Base-by-base conservation (phyloP, 495 filamentous ascomycete genomes). In the Neurospora cerealis region DNA sequence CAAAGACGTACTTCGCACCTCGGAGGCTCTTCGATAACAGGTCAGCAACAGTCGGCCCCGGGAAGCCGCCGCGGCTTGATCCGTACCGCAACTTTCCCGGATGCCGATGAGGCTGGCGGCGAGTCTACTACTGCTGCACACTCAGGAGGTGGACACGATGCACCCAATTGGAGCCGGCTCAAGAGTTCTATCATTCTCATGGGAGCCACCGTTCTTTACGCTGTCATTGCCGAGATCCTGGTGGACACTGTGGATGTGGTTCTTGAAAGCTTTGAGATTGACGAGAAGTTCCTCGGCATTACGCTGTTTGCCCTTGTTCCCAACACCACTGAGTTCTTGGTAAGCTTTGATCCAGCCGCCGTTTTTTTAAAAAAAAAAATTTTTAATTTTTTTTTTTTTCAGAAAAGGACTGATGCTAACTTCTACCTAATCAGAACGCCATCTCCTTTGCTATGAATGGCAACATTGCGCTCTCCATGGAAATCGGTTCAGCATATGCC, bases 361-460 rank as follows among this genome's bases (percentile, higher is more conserved):
- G n/a, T n/a, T 54, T 38, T 69, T 39, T 39, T n/a, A n/a, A n/a
- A n/a, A n/a, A n/a, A n/a, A n/a, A n/a, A n/a, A n/a, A n/a, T 39
- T 54, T 11, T 7, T 70, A 2, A 2, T 1, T 15, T 40, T 5
- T 40, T 40, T 15, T 15, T 40, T 15, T 41, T 41, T 41, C 41
- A 46, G 42, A 37, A 62, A 17, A 13, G 38, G 36, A 40, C n/a
- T 66, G 34, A 39, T 44, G 72, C 84, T 88, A 79, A 88, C 79
- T 15, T 10, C 2, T 70, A 10, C n/a, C 28, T 62, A 34, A 75
- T 69, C 78, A 96, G 93, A 99, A 99, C 80, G 96, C 96, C 79
- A 98, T 99, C 73, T 97, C 94, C 3, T 99, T 99, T 81, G 96
- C 96, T 60, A 99, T 99, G 96, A 98, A 99, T 78, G 96, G 96